Evolutionary conservation across 2,329 filamentous ascomycete genomes (phyloP).

Genomic region (Thelonectria discophora): DNA sequence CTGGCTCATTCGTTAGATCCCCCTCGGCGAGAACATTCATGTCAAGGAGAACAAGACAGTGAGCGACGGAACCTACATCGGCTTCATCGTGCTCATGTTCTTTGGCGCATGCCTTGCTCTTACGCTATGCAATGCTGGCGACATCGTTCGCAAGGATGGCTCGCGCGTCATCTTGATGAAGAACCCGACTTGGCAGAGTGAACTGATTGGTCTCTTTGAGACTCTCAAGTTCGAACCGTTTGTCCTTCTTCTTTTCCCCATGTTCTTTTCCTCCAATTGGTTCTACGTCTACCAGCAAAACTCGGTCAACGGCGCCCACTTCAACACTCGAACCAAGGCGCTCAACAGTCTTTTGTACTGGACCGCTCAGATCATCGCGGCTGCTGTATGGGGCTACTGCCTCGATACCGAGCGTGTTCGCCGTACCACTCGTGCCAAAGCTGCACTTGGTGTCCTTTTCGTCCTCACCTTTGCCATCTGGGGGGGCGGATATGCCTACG

Average conservation of each 20-base stretch:
- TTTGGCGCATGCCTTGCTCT: slow-evolving; percentile 75
- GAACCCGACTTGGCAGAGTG: slow-evolving; percentile 85
- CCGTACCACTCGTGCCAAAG: slow-evolving; percentile 74
- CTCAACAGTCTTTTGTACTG: slow-evolving; percentile 78
- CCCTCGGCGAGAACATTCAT: slow-evolving; percentile 44
- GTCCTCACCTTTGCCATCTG: slow-evolving; percentile 79
- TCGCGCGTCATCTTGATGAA: slow-evolving; percentile 87
- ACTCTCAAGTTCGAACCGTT: slow-evolving; percentile 74
- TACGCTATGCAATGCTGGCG: slow-evolving; percentile 74
- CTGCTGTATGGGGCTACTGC: slow-evolving; percentile 74
- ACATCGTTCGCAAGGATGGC: slow-evolving; percentile 79
- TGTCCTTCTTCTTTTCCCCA: slow-evolving; percentile 78
- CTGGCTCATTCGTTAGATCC: slow-evolving; percentile 59
- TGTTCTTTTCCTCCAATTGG: slow-evolving; percentile 86
- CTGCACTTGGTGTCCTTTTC: slow-evolving; percentile 68
- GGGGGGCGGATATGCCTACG: slow-evolving; percentile 84
- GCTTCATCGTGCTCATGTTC: slow-evolving; percentile 85
- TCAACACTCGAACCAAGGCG: slow-evolving; percentile 78
- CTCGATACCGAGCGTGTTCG: slow-evolving; percentile 70
- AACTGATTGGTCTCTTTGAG: slow-evolving; percentile 79
- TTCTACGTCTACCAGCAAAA: slow-evolving; percentile 86
- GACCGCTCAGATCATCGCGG: slow-evolving; percentile 78
- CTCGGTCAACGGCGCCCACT: slow-evolving; percentile 73
- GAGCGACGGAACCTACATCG: slow-evolving; percentile 84
- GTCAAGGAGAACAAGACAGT: slow-evolving; percentile 55